Base-by-base conservation (phyloP, 176 grass and related monocot genomes). In the Stipa capillata region DNA sequence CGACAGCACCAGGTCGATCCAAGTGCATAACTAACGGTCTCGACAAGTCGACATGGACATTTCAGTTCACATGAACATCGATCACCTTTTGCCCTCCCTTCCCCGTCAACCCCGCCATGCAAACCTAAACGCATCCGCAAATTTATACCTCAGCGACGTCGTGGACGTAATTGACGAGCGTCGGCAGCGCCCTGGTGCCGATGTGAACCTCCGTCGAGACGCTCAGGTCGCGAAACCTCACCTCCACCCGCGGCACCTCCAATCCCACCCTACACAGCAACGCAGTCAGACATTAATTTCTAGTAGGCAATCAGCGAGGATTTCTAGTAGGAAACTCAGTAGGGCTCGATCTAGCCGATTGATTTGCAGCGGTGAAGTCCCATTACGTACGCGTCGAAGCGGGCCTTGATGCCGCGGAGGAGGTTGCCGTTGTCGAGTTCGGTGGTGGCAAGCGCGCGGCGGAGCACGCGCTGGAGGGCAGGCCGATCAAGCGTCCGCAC, bases 401-500 rank as follows among this genome's bases (percentile, higher is more conserved):
- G 91, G 44, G 54, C 69, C 65, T 80, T 94, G 79, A 94, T 82
- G 50, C 79, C 78, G 32, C 63, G 74, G 53, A 94, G 64, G 44
- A 94, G 83, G 42, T 86, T 88, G 74, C 73, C 84, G 45, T 91
- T 94, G 69, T 91, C 91, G 53, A 80, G 74, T 7, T 85, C 87
- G 45, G 77, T 41, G 79, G 91, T 88, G 79, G 85, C 88, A 23
- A 94, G 57, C 6, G 91, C 91, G 15, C 82, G 65, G 49, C 78
- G n/a, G 43, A 94, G 91, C 56, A 94, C 83, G 35, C 72, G 73
- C 57, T 85, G 37, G 14, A 79, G 82, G 16, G 43, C 83, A 1
- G 6, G 67, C 9, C 80, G 82, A n/a, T 88, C 79, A 40, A 94
- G 88, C 53, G 37, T 75, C 28, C 85, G 71, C 50, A 94, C 83